Evolutionary conservation across 345 rosid species (phyloP), one percentile per base, ranked within the genome.

Genomic region (Toxicodendron radicans): DNA sequence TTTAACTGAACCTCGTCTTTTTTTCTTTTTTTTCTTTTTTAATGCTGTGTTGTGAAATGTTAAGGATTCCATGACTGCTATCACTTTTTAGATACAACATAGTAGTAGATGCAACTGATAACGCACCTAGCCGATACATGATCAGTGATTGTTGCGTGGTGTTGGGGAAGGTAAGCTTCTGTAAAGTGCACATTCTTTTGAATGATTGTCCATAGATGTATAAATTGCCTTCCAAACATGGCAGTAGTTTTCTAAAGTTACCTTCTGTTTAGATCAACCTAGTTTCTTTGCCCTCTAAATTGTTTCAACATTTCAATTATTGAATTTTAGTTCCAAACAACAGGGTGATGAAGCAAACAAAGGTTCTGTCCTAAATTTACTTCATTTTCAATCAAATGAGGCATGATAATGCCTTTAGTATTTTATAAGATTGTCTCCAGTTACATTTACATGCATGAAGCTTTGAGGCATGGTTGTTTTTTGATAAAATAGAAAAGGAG

Each of bases 121-220:
- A 93, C 84, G 92, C 98, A 54, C 98, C 99, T 54, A 93, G 99
- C 67, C 98, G 97, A 62, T 95, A 95, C 87, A 87, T 93, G 97
- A 95, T 93, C 78, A 93, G 90, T 76, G 98, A 95, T 89, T 95
- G 98, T 68, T 95, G 99, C 67, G 97, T 91, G 64, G 85, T 95
- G 76, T 75, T 90, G 79, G 93, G 97, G 58, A 95, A 91, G 98
- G 99, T 95, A 81, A 79, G 76, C 46, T 23, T 54, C 54, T 7
- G 41, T 0, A 14, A 46, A 14, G 8, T 51, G 54, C 45, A 17
- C 20, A 45, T 62, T 61, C 52, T 59, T 10, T 64, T 38, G 4
- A n/a, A 45, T 74, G 53, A 67, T 61, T 61, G 21, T 70, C 53
- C 53, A 56, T 54, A 10, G 54, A 30, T 60, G 57, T 71, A 12